phyloP scores from a whole-genome alignment of 495 filamentous ascomycete species.

The Entonaema liquescens region DNA sequence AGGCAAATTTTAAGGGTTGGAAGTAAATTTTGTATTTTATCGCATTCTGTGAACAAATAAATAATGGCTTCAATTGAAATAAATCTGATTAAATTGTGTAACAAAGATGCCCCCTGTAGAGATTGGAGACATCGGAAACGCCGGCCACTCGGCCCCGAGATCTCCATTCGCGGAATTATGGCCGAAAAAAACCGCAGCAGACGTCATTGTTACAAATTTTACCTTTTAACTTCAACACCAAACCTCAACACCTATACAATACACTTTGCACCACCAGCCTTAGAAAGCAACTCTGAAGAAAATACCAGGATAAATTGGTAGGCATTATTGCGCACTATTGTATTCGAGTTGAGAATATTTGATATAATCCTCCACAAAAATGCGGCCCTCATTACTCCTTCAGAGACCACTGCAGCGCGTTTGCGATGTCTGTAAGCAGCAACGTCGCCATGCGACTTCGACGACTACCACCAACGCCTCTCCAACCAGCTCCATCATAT shows the following conservation, averaged over 20 bases:
- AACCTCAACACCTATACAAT: too few relatives aligned
- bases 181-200: constrained; percentile 19
- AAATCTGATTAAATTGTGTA: not conserved
- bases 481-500: not conserved
- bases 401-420: constrained; percentile 31
- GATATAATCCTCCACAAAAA: not conserved
- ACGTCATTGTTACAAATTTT: constrained; percentile 31
- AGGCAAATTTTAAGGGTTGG: not conserved
- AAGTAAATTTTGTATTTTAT: not conserved
- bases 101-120: not conserved
- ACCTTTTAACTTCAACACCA: constrained; percentile 8
- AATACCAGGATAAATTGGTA: too few relatives aligned
- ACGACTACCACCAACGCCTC: constrained; percentile 15
- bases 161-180: constrained; percentile 18
- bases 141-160: constrained; percentile 36
- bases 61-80: not conserved
- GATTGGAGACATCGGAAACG: not conserved
- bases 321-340: not conserved
- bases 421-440: constrained; percentile 40
- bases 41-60: too few relatives aligned
- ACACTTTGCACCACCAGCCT: too few relatives aligned
- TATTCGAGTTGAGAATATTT: not conserved
- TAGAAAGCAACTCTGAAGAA: too few relatives aligned
- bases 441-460: constrained; percentile 10
- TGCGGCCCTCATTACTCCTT: constrained; percentile 34